Evolutionary conservation across 2,329 filamentous ascomycete species (phyloP), one percentile per base, ranked within the genome.

Genomic region (Cercospora canescens): DNA sequence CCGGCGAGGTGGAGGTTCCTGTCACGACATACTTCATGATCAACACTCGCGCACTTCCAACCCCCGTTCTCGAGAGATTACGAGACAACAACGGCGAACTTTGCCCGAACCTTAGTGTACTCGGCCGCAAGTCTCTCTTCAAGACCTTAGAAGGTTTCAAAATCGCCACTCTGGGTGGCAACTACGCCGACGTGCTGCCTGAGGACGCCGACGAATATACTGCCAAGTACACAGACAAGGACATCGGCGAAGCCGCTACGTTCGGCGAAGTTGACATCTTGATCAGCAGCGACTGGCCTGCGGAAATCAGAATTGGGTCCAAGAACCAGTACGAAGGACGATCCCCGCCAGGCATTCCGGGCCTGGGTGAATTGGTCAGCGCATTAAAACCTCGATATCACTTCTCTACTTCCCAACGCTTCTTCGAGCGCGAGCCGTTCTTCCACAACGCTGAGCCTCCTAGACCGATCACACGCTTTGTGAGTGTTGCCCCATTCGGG

Each of bases 351-450:
- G 70, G 69, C 9, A 77, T 82, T n/a, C 78, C 80, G 1, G 78
- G 84, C 4, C 83, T 98, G 48, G 88, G 93, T 6, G 91, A 96
- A 66, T 84, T 99, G 11, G 94, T 91, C 74, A 84, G 89, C 2
- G 81, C 87, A 0, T 80, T 99, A 21, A 95, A 93, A 77, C 95
- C 95, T n/a, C 89, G 92, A 30, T 99, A 99, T 75, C 94, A 98
- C 78, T 89, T 98, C 74, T 88, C 92, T 1, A 83, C 87, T 3
- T 91, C 91, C 0, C 80, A 84, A 6, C 89, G 89, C 73, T 94
- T 91, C 79, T 98, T 90, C 77, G 94, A 99, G 80, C 89, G 95
- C 63, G 95, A 98, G 78, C 93, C 94, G 0, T 99, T 97, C 81
- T 89, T 95, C 74, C 90, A 96, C 76, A 70, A 80, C 24, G 73